A percentile compares a stretch with the other conserved stretches of the same genome.
These are phyloP conservation scores for Skeletonema menzelii DNA, from an alignment of 108 stramenopile species.

Conservation along the genomic window DNA sequence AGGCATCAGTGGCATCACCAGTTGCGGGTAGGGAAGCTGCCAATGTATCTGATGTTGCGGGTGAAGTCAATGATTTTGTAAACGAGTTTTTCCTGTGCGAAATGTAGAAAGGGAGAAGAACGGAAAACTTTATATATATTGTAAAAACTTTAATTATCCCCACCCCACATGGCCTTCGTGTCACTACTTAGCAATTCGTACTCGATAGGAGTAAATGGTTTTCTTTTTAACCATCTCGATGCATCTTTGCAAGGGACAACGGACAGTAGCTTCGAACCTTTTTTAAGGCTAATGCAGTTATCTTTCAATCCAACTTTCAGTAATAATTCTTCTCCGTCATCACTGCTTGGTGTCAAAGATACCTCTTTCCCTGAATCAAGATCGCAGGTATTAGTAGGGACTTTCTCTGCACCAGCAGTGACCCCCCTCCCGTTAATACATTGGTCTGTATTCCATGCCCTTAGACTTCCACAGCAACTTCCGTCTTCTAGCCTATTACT, in stretches of 20 bases:
- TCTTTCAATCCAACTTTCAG: slow-evolving; percentile 19
- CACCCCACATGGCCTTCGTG: slow-evolving; percentile 23
- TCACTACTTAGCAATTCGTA: slow-evolving; percentile 30
- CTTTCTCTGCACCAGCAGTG: not conserved
- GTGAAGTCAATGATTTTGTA: not conserved
- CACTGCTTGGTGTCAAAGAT: slow-evolving; percentile 17
- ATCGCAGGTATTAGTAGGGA: slow-evolving; percentile 32
- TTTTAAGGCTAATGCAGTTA: slow-evolving; percentile 3
- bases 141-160: not conserved
- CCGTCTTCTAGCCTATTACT: slow-evolving; percentile 26
- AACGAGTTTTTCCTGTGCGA: not conserved
- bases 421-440: slow-evolving; percentile 33
- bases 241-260: slow-evolving; percentile 22
- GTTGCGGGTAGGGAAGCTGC: no score
- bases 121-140: no score
- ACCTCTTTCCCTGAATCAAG: slow-evolving; percentile 35
- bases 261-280: slow-evolving; percentile 5
- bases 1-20: not conserved
- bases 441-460: slow-evolving; percentile 49
- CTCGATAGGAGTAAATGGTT: slow-evolving; percentile 40
- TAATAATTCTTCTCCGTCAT: slow-evolving; percentile 7
- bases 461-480: slow-evolving; percentile 35
- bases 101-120: not conserved
- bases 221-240: slow-evolving; percentile 28
- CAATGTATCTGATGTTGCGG: no score